phyloP scores from a whole-genome alignment of 441 rosid species.

The Eutrema salsugineum region DNA sequence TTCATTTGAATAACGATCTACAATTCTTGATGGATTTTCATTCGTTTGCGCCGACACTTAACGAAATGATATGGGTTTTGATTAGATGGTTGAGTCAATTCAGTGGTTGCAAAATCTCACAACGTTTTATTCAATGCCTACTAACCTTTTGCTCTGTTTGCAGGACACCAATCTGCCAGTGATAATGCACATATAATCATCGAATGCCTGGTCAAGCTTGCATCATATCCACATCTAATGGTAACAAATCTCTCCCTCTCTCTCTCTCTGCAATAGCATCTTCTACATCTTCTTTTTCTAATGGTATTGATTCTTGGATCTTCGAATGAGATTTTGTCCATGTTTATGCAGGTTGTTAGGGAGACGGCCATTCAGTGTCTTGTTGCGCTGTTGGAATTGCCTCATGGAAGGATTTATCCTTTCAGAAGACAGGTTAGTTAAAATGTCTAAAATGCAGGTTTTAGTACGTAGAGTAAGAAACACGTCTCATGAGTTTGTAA shows the following conservation, averaged over 20 bases:
- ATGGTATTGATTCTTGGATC: background rate
- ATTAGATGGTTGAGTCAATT: background rate
- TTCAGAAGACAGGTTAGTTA: slow-evolving; percentile 63
- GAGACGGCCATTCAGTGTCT: slow-evolving; percentile 92
- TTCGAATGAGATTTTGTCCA: background rate
- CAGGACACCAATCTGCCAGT: slow-evolving; percentile 61
- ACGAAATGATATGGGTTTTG: background rate
- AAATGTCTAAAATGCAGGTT: background rate
- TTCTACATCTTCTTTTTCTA: background rate
- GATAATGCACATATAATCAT: slow-evolving; percentile 62
- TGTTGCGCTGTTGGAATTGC: slow-evolving; percentile 59
- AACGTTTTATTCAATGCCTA: background rate
- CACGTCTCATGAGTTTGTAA: background rate
- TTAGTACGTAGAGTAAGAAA: background rate
- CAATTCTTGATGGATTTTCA: background rate
- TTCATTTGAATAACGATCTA: background rate
- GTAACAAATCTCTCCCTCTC: slow-evolving; percentile 32
- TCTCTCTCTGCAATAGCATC: background rate
- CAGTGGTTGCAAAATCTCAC: background rate
- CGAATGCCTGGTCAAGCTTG: slow-evolving; percentile 50
- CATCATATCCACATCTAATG: slow-evolving; percentile 63
- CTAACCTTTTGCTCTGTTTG: background rate
- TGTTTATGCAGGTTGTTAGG: slow-evolving; percentile 59
- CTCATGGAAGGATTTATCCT: slow-evolving; percentile 73
- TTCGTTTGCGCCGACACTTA: background rate